phyloP scores from a whole-genome alignment of 1,284 basidiomycete genomes.

The Afroboletus lepidellus region DNA sequence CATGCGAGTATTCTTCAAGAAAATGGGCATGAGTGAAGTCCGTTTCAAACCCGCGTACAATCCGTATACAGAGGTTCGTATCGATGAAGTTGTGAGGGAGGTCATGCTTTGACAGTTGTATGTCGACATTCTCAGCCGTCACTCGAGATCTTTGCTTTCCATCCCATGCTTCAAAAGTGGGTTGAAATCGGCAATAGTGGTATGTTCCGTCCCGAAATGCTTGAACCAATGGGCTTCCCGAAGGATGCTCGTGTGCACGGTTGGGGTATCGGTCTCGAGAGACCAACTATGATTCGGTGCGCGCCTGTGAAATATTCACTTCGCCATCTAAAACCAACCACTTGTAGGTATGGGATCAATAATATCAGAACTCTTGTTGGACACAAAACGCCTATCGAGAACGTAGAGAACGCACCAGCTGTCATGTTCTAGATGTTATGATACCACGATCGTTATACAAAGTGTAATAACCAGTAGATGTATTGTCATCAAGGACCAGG shows the following conservation, averaged over 20 bases:
- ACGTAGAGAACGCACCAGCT: slow-evolving; percentile 85
- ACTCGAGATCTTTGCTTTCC: slow-evolving; percentile 99
- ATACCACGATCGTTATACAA: slow-evolving; percentile 6
- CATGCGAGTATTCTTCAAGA: slow-evolving; percentile 97
- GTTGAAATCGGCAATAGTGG: slow-evolving; percentile 96
- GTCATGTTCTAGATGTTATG: slow-evolving; percentile 69
- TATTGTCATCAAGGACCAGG: no score
- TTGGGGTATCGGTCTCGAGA: slow-evolving; percentile 94
- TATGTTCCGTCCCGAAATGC: slow-evolving; percentile 99
- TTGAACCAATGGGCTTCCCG: slow-evolving; percentile 98
- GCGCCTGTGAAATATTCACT: slow-evolving; percentile 24
- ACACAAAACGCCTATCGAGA: slow-evolving; percentile 92
- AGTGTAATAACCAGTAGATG: slow-evolving; percentile 2
- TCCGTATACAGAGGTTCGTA: slow-evolving; percentile 87
- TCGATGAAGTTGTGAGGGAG: background rate
- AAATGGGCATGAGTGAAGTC: slow-evolving; percentile 93
- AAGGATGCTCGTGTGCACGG: slow-evolving; percentile 96
- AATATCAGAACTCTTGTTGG: slow-evolving; percentile 97
- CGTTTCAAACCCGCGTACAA: slow-evolving; percentile 98
- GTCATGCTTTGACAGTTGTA: slow-evolving; percentile 1
- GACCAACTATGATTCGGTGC: slow-evolving; percentile 99
- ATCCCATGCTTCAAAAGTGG: slow-evolving; percentile 93
- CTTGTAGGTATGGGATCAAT: slow-evolving; percentile 78
- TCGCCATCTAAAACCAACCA: slow-evolving; percentile 2
- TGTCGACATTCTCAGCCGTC: slow-evolving; percentile 66